These are phyloP conservation scores for Lathyrus oleraceus DNA, from an alignment of 306 rosid species.

Conservation along the genomic window DNA sequence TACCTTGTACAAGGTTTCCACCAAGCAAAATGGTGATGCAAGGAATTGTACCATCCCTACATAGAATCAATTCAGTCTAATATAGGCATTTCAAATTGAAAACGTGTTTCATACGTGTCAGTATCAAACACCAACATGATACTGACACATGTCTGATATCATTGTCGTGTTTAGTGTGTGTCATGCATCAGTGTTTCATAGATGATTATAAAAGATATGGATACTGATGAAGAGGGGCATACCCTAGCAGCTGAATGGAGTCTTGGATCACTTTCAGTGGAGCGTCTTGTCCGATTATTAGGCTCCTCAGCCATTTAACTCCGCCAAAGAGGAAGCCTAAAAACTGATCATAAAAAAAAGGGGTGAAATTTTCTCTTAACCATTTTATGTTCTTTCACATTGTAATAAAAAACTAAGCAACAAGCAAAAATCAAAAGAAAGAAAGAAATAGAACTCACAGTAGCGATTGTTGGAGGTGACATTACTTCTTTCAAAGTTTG, in stretches of 20 bases:
- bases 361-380: background rate
- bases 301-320: conserved; percentile 46
- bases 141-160: background rate
- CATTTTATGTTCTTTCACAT: background rate
- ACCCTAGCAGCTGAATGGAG: conserved; percentile 67
- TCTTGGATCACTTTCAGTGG: conserved; percentile 66
- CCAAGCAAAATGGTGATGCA: conserved; percentile 75
- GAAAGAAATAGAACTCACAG: conserved; percentile 50
- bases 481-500: conserved; percentile 49
- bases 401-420: background rate
- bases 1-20: conserved; percentile 74
- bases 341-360: conserved; percentile 42
- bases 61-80: conserved; percentile 5
- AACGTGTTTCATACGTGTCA: background rate
- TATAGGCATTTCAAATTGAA: background rate
- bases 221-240: conserved; percentile 8
- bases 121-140: background rate
- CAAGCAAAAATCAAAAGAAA: background rate
- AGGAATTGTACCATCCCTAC: conserved; percentile 80
- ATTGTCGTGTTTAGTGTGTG: background rate
- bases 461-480: conserved; percentile 76
- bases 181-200: background rate
- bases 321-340: conserved; percentile 70
- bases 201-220: background rate
- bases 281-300: conserved; percentile 60